Evolutionary conservation across 2,329 filamentous ascomycete genomes (phyloP).

Genomic region (Davidsoniella virescens): DNA sequence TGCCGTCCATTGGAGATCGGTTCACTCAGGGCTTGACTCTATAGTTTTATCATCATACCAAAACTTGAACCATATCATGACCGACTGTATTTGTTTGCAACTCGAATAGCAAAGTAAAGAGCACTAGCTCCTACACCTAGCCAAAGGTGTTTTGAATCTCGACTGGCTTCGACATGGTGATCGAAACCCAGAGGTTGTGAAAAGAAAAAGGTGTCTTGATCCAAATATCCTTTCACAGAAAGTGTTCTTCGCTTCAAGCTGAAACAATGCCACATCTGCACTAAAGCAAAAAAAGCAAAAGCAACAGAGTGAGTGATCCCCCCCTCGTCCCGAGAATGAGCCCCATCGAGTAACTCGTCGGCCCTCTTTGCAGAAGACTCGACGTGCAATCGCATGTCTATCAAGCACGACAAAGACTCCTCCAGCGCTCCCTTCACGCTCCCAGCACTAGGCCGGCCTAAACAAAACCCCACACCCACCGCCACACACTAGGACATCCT

Average conservation of each 20-base stretch:
- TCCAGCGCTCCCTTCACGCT: slow-evolving; percentile 20
- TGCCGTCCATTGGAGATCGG: slow-evolving; percentile 12
- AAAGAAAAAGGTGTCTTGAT: slow-evolving; percentile 15
- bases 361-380: slow-evolving; percentile 20
- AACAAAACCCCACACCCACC: slow-evolving; percentile 7
- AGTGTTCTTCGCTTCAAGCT: not conserved
- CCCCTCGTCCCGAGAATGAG: slow-evolving; percentile 99
- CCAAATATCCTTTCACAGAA: not conserved
- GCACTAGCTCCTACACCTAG: slow-evolving; percentile 9
- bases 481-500: not conserved
- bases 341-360: slow-evolving; percentile 89
- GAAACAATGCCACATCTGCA: not conserved
- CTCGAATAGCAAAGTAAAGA: not conserved
- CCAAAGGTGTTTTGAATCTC: slow-evolving; percentile 14
- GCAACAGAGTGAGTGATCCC: slow-evolving; percentile 20
- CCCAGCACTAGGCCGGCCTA: slow-evolving; percentile 18
- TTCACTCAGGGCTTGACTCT: slow-evolving; percentile 96
- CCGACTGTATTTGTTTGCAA: not conserved
- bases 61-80: slow-evolving; percentile 19
- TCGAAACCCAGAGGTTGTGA: slow-evolving; percentile 8
- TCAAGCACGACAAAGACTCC: slow-evolving; percentile 77
- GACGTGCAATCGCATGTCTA: slow-evolving; percentile 94
- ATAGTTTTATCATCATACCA: slow-evolving; percentile 81
- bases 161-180: slow-evolving; percentile 11
- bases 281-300: not conserved